A percentile compares a stretch with the other conserved stretches of the same genome.
Evolutionary conservation across 2,329 filamentous ascomycete species (phyloP).

Genomic region (Ciborinia camelliae): DNA sequence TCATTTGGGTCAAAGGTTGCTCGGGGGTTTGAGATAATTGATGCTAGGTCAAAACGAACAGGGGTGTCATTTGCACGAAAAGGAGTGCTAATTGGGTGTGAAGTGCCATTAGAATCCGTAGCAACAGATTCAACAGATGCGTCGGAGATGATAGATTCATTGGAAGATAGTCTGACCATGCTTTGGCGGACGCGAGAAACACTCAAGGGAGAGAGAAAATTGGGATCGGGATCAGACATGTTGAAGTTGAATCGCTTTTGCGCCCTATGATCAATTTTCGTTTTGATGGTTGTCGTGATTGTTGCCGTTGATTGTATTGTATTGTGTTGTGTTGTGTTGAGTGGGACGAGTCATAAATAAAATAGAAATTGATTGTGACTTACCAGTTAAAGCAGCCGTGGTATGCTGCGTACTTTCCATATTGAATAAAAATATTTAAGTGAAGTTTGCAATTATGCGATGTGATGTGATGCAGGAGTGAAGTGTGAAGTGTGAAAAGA

Average conservation of each 20-base stretch:
- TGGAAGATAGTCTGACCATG: neutral
- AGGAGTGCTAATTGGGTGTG: neutral
- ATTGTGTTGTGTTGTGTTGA: conserved; percentile 4
- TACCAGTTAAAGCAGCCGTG: conserved; percentile 33
- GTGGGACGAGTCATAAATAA: too few relatives aligned
- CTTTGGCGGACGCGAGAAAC: neutral
- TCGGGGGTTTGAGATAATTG: neutral
- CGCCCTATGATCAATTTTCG: too few relatives aligned
- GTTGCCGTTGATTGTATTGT: neutral
- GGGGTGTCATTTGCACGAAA: neutral
- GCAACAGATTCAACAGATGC: neutral
- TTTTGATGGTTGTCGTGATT: neutral
- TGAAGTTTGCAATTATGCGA: conserved; percentile 7
- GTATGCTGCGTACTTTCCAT: conserved; percentile 35
- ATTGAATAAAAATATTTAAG: conserved; percentile 17
- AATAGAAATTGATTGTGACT: conserved; percentile 21
- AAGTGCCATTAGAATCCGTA: neutral
- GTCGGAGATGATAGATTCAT: neutral
- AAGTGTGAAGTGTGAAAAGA: neutral
- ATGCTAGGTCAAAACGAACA: neutral
- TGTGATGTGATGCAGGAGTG: neutral
- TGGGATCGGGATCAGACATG: neutral
- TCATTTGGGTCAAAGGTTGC: neutral
- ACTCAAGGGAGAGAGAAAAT: too few relatives aligned
- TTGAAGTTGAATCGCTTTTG: neutral